Evolutionary conservation across 306 rosid species (phyloP).

Genomic region (Castanea mollissima): DNA sequence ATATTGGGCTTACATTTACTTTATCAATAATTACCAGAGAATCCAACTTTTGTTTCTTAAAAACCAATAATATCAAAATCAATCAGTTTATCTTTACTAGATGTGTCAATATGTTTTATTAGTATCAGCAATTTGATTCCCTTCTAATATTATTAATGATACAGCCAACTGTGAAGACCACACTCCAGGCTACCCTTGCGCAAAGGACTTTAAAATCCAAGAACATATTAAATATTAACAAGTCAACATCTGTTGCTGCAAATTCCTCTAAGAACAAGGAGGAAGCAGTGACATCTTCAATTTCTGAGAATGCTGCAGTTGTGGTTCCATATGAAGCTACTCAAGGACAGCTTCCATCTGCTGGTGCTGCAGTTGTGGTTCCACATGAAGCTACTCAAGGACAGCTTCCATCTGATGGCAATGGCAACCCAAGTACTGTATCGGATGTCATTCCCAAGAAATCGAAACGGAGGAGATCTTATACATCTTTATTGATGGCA

Average conservation of each 20-base stretch:
- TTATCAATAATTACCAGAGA: neutral
- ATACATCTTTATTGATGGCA: conserved; percentile 61
- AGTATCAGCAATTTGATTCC: neutral
- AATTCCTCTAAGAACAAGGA: conserved; percentile 41
- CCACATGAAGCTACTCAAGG: conserved; percentile 36
- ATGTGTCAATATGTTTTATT: neutral
- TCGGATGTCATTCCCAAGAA: conserved; percentile 35
- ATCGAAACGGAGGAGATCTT: conserved; percentile 67
- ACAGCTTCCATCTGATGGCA: conserved; percentile 38
- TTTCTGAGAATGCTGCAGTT: conserved; percentile 26
- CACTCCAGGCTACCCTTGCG: conserved; percentile 33
- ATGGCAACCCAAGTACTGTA: conserved; percentile 30
- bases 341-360: conserved; percentile 40
- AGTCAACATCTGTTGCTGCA: conserved; percentile 36
- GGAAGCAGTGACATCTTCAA: conserved; percentile 30
- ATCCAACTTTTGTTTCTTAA: conserved; percentile 6
- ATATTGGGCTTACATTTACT: neutral
- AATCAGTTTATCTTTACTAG: neutral
- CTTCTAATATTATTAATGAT: conserved; percentile 18
- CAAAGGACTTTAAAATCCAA: conserved; percentile 47
- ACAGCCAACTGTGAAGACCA: conserved; percentile 61
- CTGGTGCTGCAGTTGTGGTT: neutral
- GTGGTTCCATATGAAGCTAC: conserved; percentile 32
- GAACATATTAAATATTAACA: conserved; percentile 26
- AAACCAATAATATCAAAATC: neutral